Evolutionary conservation across 495 filamentous ascomycete genomes (phyloP), one percentile per base, ranked within the genome.

Genomic region (Jackrogersella minutella): DNA sequence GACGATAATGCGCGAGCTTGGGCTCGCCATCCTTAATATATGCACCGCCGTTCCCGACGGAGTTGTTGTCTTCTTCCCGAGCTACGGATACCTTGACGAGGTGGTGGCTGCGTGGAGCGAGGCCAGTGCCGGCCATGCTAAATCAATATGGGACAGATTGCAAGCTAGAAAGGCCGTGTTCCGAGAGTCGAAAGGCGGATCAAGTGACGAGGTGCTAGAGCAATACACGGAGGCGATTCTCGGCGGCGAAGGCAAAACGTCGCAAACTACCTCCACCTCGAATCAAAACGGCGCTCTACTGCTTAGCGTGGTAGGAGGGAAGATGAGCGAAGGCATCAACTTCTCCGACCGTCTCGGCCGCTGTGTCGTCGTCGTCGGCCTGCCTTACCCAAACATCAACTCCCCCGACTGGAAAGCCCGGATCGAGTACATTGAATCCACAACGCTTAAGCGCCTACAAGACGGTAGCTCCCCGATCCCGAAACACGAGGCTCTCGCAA

Each of bases 251-350:
- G 22, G 4, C 5, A 21, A 24, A 10, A 28, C 30, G 6, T 31
- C 14, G 33, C 10, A 21, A n/a, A 34, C n/a, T n/a, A n/a, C 16
- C 53, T 7, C 50, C 11, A 14, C 34, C 1, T 5, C 40, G 9
- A 57, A 5, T 22, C 81, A 83, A 11, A 84, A 83, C 58, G 95
- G 95, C 5, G 93, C 89, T 0, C 80, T 97, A 8, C 82, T 99
- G 2, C 84, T 99, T n/a, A 91, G 91, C 34, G 92, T 99, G n/a
- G 88, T 99, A 2, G 94, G 95, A 36, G 95, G 95, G 28, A 95
- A 93, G 65, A 85, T 99, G 77, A 94, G 90, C 53, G 95, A 99
- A 78, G 95, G 95, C 56, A 98, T 99, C 80, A 99, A 99, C 77
- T 99, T 99, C 81, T 93, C 93, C 11, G 95, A 99, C 74, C 83